These are phyloP conservation scores for Kwoniella bestiolae DNA, from an alignment of 768 basidiomycete genomes.

Conservation along the genomic window DNA sequence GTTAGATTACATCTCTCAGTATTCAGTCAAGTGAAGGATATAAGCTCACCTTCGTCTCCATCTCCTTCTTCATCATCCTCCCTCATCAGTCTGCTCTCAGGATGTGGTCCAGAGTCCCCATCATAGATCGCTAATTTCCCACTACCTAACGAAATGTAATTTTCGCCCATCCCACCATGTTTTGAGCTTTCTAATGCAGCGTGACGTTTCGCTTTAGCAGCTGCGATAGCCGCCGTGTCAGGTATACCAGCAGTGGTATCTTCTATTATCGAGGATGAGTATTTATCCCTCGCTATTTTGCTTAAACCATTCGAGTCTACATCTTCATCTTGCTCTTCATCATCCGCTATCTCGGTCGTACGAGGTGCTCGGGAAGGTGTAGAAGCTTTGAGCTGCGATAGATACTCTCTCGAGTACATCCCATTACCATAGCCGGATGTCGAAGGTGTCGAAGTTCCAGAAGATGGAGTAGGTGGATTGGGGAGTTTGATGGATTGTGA, in stretches of 20 bases:
- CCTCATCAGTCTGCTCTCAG: constrained; percentile 58
- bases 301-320: constrained; percentile 39
- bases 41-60: constrained; percentile 49
- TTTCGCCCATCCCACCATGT: constrained; percentile 43
- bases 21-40: background rate
- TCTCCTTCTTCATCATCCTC: constrained; percentile 61
- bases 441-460: background rate
- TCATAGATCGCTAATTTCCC: constrained; percentile 55
- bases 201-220: constrained; percentile 57
- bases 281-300: constrained; percentile 52
- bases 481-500: constrained; percentile 51
- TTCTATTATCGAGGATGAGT: constrained; percentile 37
- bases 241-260: constrained; percentile 56
- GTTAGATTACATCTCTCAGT: too few species aligned
- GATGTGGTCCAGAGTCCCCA: constrained; percentile 52
- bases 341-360: constrained; percentile 23
- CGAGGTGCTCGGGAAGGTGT: constrained; percentile 51
- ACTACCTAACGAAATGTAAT: constrained; percentile 58
- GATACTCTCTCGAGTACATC: constrained; percentile 57
- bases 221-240: constrained; percentile 55
- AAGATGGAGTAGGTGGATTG: constrained; percentile 19
- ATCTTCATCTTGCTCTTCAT: constrained; percentile 27
- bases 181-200: constrained; percentile 47
- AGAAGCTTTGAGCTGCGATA: constrained; percentile 57
- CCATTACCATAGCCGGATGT: constrained; percentile 6